These are phyloP conservation scores for Pelargonium nanum DNA, from an alignment of 345 rosid genomes.

Conservation along the genomic window DNA sequence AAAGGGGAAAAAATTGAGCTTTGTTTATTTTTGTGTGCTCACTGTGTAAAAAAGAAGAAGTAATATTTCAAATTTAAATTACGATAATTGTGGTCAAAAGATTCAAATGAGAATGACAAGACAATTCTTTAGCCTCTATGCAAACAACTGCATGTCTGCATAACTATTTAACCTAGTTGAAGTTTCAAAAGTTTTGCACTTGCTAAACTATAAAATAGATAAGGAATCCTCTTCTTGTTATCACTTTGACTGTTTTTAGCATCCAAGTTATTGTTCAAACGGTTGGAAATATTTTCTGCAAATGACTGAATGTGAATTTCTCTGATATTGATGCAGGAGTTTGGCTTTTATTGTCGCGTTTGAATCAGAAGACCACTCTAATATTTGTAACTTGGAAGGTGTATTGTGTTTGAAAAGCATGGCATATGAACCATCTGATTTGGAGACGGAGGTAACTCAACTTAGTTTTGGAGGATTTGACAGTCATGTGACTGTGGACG, in stretches of 20 bases:
- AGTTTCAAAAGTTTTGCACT: too few relatives aligned
- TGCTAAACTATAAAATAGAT: too few relatives aligned
- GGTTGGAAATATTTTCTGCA: neutral
- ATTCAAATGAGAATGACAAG: too few relatives aligned
- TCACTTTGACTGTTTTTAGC: neutral
- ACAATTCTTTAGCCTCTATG: too few relatives aligned
- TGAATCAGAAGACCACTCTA: neutral
- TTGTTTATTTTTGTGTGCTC: neutral
- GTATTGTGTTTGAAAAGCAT: constrained; percentile 2
- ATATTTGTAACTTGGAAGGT: neutral
- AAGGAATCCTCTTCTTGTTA: neutral
- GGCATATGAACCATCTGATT: constrained; percentile 13
- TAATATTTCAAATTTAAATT: too few relatives aligned
- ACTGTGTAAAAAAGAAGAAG: too few relatives aligned
- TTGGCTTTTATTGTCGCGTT: neutral
- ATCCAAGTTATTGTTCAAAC: too few relatives aligned
- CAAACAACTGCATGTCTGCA: too few relatives aligned
- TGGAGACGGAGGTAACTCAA: constrained; percentile 54
- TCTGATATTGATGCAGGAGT: neutral
- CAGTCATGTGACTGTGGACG: constrained; percentile 39
- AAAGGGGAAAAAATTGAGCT: too few relatives aligned
- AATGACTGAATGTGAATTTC: neutral
- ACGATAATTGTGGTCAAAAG: too few relatives aligned
- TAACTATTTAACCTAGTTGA: too few relatives aligned
- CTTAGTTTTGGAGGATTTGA: constrained; percentile 72